These are phyloP conservation scores for Trametes versicolor DNA, from an alignment of 1,284 basidiomycete genomes.

Conservation along the genomic window DNA sequence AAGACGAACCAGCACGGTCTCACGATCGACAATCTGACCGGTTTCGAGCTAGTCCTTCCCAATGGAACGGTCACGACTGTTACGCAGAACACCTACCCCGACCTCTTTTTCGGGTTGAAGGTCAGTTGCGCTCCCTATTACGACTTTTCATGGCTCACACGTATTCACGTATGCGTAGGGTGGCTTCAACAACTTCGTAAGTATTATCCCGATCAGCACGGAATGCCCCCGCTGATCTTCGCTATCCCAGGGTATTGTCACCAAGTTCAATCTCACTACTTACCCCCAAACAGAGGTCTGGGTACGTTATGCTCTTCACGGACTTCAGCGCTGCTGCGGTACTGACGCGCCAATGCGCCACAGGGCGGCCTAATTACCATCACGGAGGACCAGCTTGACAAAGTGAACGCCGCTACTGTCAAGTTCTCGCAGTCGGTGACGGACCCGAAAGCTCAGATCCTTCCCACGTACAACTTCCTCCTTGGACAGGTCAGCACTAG, in stretches of 20 bases:
- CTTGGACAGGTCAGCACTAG: constrained; percentile 48
- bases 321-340: background rate
- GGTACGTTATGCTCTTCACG: constrained; percentile 54
- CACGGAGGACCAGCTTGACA: constrained; percentile 47
- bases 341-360: background rate
- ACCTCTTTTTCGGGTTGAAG: constrained; percentile 54
- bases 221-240: background rate
- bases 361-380: constrained; percentile 66
- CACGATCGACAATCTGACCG: constrained; percentile 53
- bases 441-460: constrained; percentile 69
- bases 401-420: constrained; percentile 55
- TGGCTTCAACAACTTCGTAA: constrained; percentile 68
- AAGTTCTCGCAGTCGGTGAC: constrained; percentile 58
- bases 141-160: background rate
- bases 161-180: constrained; percentile 48
- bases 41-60: constrained; percentile 52
- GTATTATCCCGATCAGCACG: constrained; percentile 30
- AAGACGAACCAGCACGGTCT: constrained; percentile 54
- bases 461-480: constrained; percentile 62
- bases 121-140: constrained; percentile 37
- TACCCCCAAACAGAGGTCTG: constrained; percentile 66
- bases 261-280: constrained; percentile 62
- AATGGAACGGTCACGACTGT: constrained; percentile 48
- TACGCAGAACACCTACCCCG: constrained; percentile 37
- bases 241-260: constrained; percentile 63